Base-by-base conservation (phyloP, 139 green algal species). In the Chlorella ohadii region DNA sequence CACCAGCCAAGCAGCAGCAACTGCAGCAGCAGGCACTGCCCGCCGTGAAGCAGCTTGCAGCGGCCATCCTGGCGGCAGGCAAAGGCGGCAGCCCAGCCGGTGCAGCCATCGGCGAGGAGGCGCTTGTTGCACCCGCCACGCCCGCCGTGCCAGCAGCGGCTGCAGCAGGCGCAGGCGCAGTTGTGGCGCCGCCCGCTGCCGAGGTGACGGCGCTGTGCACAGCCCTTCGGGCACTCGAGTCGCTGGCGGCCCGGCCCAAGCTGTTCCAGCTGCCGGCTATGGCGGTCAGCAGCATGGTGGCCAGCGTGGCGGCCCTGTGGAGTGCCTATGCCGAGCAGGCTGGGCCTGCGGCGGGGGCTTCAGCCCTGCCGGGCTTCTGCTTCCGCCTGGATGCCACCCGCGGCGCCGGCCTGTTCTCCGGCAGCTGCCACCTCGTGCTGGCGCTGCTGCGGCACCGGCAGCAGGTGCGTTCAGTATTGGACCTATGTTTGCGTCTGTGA, bases 171-270 rank as follows among this genome's bases (percentile, higher is more conserved):
- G n/a, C n/a, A n/a, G n/a, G n/a, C 9, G 4, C 38, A 31, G 41
- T 6, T 23, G 19, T 17, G 15, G 63, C 76, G n/a, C 61, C 11
- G 12, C 38, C 9, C 28, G 25, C 17, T 6, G 77, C 78, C 1
- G 78, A 73, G 28, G 84, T 83, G 31, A 77, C 77, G 4, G 57
- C 84, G 12, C 38, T 80, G 57, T 85, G 78, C 78, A 88, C 84
- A 0, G 78, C 84, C 19, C 78, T 90, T 77, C 75, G 86, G 1
- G 72, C 44, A 22, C 64, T 89, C 55, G 86, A 90, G 68, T 86
- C 83, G 36, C 39, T 89, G 33, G 68, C 63, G 1, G 83, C 77
- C 2, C 83, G 83, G 4, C 66, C 79, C 39, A 64, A 86, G 13
- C 65, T 74, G 1, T 67, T 89, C 47, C 55, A 47, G 2, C 59